phyloP scores from a whole-genome alignment of 768 basidiomycete species.

The Podaxis sp. region DNA sequence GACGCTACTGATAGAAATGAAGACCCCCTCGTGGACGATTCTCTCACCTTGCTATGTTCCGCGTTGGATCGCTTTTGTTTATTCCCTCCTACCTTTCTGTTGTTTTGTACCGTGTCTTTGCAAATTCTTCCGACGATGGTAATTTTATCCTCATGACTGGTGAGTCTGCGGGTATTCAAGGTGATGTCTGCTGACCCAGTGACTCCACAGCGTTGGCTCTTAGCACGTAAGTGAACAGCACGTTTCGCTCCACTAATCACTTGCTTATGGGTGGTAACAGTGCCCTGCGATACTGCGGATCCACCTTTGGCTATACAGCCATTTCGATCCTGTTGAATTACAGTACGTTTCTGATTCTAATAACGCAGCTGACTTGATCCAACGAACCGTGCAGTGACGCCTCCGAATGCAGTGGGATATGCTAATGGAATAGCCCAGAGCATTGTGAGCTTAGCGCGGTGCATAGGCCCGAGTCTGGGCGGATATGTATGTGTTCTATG shows the following conservation, averaged over 20 bases:
- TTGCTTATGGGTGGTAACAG: constrained; percentile 31
- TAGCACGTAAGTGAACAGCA: constrained; percentile 65
- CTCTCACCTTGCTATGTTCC: constrained; percentile 87
- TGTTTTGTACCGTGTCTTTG: constrained; percentile 67
- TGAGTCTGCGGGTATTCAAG: constrained; percentile 26
- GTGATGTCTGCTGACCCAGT: constrained; percentile 3
- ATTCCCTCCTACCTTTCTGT: constrained; percentile 88
- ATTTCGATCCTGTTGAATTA: constrained; percentile 86
- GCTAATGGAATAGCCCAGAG: constrained; percentile 97
- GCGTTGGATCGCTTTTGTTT: constrained; percentile 79
- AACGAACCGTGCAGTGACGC: constrained; percentile 62
- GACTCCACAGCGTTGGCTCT: constrained; percentile 53
- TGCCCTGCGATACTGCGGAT: constrained; percentile 83
- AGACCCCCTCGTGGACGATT: constrained; percentile 81
- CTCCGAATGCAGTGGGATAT: constrained; percentile 81
- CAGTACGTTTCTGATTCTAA: constrained; percentile 36
- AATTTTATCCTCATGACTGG: constrained; percentile 81
- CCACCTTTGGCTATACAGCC: constrained; percentile 86
- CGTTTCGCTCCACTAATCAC: neutral
- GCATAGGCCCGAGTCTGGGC: constrained; percentile 81
- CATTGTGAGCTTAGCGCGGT: constrained; percentile 89
- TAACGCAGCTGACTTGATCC: neutral
- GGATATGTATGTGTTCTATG: constrained; percentile 57
- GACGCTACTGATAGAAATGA: constrained; percentile 11
- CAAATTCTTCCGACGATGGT: constrained; percentile 63